Percentiles rank a stretch among this genome's conserved stretches.
Conservation (phyloP, 2,329 filamentous ascomycete genomes). For the Intubia oerlemansii region DNA sequence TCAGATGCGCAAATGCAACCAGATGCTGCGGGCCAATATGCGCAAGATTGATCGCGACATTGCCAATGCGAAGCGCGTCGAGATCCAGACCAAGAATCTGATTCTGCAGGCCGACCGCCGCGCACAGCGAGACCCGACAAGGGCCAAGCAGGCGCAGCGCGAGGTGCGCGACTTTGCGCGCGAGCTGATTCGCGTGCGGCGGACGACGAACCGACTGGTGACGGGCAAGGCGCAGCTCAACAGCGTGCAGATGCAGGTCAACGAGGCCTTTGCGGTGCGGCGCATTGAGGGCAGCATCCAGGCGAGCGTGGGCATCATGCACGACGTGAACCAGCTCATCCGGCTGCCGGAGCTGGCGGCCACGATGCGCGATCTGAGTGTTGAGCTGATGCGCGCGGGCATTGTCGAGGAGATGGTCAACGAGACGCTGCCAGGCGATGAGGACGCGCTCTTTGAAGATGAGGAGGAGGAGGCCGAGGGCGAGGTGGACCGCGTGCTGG, state of each 20-base stretch:
- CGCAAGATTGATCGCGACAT: conserved; percentile 94
- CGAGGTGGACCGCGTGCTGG: conserved; percentile 83
- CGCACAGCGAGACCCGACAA: conserved; percentile 57
- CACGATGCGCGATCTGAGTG: conserved; percentile 74
- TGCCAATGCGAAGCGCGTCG: conserved; percentile 50
- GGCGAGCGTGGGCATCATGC: conserved; percentile 82
- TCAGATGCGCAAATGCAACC: conserved; percentile 88
- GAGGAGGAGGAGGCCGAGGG: conserved; percentile 51
- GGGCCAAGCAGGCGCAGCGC: conserved; percentile 54
- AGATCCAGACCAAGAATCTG: conserved; percentile 64
- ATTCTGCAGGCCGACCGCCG: conserved; percentile 70
- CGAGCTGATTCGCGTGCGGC: conserved; percentile 68
- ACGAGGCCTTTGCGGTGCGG: conserved; percentile 82
- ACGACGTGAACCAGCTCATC: conserved; percentile 77
- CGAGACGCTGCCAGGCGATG: conserved; percentile 60
- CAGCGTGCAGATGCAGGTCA: conserved; percentile 92
- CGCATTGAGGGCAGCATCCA: conserved; percentile 89
- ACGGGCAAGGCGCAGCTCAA: conserved; percentile 83
- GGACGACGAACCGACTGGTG: conserved; percentile 49
- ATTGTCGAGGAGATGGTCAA: conserved; percentile 97
- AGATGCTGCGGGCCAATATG: conserved; percentile 70
- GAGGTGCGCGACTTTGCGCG: conserved; percentile 78
- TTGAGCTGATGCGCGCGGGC: conserved; percentile 81
- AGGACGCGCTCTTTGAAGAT: conserved; percentile 43
- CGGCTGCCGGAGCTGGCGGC: conserved; percentile 66